Conservation (phyloP, 2,329 filamentous ascomycete species). For the Claviceps monticola region DNA sequence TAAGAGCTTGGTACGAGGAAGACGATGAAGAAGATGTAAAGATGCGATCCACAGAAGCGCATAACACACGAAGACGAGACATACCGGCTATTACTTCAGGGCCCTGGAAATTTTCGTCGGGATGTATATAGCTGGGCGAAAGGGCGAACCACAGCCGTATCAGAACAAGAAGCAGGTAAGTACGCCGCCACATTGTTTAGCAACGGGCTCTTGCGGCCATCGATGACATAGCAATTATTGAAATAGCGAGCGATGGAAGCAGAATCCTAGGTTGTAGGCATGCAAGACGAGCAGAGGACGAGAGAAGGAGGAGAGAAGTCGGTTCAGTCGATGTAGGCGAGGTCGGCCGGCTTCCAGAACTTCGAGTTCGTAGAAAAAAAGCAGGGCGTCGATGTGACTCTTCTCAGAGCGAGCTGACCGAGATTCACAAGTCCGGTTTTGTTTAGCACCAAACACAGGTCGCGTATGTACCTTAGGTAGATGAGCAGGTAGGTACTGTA, state of each 20-base stretch:
- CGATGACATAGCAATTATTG: constrained; percentile 15
- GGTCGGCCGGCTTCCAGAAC: background rate
- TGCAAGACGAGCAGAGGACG: constrained; percentile 6
- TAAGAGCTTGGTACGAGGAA: background rate
- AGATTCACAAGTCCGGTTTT: too few relatives aligned
- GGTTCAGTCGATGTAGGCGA: constrained; percentile 1
- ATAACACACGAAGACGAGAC: constrained; percentile 16
- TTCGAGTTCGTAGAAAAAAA: constrained; percentile 5
- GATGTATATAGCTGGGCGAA: constrained; percentile 91
- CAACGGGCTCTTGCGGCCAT: constrained; percentile 5
- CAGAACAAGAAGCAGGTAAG: constrained; percentile 71
- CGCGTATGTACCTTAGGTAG: background rate
- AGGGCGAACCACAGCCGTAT: constrained; percentile 89
- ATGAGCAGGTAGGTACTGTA: background rate
- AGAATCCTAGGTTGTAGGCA: constrained; percentile 7
- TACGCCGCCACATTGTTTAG: constrained; percentile 70
- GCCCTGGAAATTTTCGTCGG: constrained; percentile 97
- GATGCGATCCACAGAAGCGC: background rate
- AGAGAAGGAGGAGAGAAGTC: background rate
- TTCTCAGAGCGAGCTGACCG: background rate
- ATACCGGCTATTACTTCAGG: constrained; percentile 93
- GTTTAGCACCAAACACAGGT: background rate
- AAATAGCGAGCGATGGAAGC: constrained; percentile 7
- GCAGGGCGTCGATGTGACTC: constrained; percentile 1
- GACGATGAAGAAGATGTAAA: background rate